Evolutionary conservation across 176 grass and related monocot genomes (phyloP), one percentile per base, ranked within the genome.

Genomic region (Saccharum spontaneum): DNA sequence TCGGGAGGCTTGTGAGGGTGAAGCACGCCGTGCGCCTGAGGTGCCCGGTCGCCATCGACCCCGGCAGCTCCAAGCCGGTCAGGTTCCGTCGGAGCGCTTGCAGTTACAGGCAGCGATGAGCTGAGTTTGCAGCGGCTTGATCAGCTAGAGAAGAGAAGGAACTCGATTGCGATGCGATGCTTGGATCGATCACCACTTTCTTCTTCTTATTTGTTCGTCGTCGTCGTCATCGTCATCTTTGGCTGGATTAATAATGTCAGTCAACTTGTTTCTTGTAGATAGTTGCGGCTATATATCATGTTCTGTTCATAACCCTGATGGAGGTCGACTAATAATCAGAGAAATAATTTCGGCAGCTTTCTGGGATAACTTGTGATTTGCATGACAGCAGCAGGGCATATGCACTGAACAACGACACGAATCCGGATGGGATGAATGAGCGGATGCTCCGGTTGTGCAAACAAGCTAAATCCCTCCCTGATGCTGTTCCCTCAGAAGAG

Each of bases 1-100:
- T 95, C 9, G 93, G 93, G 14, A 92, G 85, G 85, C 87, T 98
- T 49, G 93, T 98, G 17, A 90, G 82, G 69, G 96, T 98, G 67
- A 89, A 86, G 45, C 96, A 98, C 76, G 62, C 63, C 4, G 83
- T 83, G 86, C 83, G 73, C 26, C 81, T 87, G 9, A 81, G 43
- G 11, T 98, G 93, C 87, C 88, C 83, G 3, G 59, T 98, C 7
- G 68, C 80, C 0, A 39, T 98, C 1, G 46, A 81, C 75, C 82
- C 85, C 7, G 83, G 24, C 6, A 89, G 89, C 38, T 89, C 90
- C 30, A 95, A 68, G 79, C 89, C 93, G 6, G 83, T 94, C 55
- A 94, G 79, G 71, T 86, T 95, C 55, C 43, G 50, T 7, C 74
- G 66, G 33, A 73, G 69, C 45, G 87, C 86, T 24, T 98, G 96